Conservation (phyloP, 2,329 filamentous ascomycete species). For the Hymenoscyphus repandus region DNA sequence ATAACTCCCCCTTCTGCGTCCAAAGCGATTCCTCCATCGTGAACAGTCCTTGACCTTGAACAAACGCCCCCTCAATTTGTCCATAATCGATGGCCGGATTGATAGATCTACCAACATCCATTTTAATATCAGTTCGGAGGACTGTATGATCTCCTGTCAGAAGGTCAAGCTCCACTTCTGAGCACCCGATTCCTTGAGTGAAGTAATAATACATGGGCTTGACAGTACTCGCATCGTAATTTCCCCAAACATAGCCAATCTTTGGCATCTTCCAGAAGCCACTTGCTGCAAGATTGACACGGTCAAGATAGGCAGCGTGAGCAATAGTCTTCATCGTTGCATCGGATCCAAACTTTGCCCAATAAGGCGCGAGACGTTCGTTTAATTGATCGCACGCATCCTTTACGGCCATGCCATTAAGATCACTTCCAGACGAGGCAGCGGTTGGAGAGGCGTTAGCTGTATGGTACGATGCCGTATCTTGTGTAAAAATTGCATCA, state of each 20-base stretch:
- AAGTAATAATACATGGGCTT: slow-evolving; percentile 90
- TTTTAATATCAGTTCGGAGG: slow-evolving; percentile 83
- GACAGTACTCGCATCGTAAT: slow-evolving; percentile 66
- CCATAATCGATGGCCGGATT: slow-evolving; percentile 72
- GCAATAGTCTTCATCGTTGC: slow-evolving; percentile 84
- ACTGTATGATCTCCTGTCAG: slow-evolving; percentile 90
- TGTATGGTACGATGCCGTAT: slow-evolving; percentile 90
- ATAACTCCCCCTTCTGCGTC: slow-evolving; percentile 55
- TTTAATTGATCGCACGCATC: slow-evolving; percentile 90
- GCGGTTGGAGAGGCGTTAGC: slow-evolving; percentile 89
- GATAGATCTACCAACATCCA: slow-evolving; percentile 77
- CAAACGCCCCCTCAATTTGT: slow-evolving; percentile 75
- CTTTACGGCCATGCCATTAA: slow-evolving; percentile 93
- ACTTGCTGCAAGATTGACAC: slow-evolving; percentile 87
- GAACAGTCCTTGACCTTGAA: slow-evolving; percentile 73
- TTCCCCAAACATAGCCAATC: slow-evolving; percentile 88
- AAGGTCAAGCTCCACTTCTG: slow-evolving; percentile 87
- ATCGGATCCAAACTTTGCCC: slow-evolving; percentile 68
- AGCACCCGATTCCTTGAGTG: slow-evolving; percentile 83
- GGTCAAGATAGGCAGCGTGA: slow-evolving; percentile 87
- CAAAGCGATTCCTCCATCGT: slow-evolving; percentile 68
- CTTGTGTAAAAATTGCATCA: slow-evolving; percentile 78
- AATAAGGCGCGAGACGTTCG: slow-evolving; percentile 74
- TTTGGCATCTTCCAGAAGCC: slow-evolving; percentile 96
- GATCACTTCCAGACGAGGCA: slow-evolving; percentile 84